Conservation (phyloP, 2,329 filamentous ascomycete genomes). For the Pseudofabraea citricarpa region DNA sequence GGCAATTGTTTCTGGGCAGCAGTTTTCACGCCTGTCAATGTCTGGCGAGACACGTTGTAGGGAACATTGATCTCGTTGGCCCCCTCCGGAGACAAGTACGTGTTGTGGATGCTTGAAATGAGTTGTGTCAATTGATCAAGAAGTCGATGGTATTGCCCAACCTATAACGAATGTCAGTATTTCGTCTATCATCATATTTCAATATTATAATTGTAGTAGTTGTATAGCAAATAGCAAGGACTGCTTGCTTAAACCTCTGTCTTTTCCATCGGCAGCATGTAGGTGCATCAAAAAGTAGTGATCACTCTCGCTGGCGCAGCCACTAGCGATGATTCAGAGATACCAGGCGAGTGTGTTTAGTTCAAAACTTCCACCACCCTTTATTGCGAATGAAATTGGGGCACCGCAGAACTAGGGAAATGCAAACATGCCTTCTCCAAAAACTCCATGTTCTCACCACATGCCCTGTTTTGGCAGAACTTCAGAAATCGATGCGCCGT, state of each 20-base stretch:
- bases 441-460: slow-evolving; percentile 46
- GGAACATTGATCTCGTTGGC: slow-evolving; percentile 21
- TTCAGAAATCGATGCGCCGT: slow-evolving; percentile 41
- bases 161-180: slow-evolving; percentile 15
- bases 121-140: slow-evolving; percentile 39
- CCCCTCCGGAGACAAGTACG: slow-evolving; percentile 33
- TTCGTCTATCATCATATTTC: no score
- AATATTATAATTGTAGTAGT: no score
- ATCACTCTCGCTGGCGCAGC: no score
- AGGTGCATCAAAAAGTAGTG: no score
- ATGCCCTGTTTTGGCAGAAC: slow-evolving; percentile 43
- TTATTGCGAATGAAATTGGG: background rate
- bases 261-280: no score
- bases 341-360: background rate
- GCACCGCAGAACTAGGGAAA: no score
- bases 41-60: slow-evolving; percentile 9
- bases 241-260: no score
- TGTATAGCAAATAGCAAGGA: no score
- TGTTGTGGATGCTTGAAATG: slow-evolving; percentile 40
- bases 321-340: no score
- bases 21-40: slow-evolving; percentile 16
- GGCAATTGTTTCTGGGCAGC: slow-evolving; percentile 25
- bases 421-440: slow-evolving; percentile 43
- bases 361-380: background rate
- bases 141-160: slow-evolving; percentile 40